Percentiles rank a stretch among this genome's conserved stretches.
Conservation (phyloP, 148 eudicot genomes). For the Drosera capensis region DNA sequence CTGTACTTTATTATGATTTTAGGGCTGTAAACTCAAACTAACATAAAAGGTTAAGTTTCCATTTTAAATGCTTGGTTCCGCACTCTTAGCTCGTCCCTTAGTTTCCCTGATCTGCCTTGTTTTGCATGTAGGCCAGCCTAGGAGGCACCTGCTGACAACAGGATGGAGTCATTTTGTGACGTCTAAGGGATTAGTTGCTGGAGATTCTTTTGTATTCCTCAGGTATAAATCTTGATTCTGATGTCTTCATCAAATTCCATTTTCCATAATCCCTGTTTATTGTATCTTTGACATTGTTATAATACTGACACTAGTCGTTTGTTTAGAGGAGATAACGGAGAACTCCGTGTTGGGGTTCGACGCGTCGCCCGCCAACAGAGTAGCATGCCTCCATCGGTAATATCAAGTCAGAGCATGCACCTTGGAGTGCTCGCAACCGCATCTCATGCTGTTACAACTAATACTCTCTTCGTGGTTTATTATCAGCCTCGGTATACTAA, state of each 20-base stretch:
- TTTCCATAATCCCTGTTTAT: background rate
- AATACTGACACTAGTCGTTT: background rate
- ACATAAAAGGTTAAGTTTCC: no score
- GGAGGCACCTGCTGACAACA: conserved; percentile 92
- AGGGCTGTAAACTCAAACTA: no score
- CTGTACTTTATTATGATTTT: no score
- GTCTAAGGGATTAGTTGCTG: conserved; percentile 89
- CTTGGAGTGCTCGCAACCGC: conserved; percentile 98
- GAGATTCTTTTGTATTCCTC: conserved; percentile 84
- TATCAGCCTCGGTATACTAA: conserved; percentile 74
- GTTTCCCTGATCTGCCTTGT: background rate
- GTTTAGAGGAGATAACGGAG: conserved; percentile 59
- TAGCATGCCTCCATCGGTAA: conserved; percentile 82
- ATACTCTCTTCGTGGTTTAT: conserved; percentile 63
- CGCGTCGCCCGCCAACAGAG: conserved; percentile 61
- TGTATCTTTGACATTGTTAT: background rate
- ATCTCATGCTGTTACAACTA: conserved; percentile 63
- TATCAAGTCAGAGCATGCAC: conserved; percentile 96
- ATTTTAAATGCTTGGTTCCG: no score
- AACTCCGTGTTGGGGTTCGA: conserved; percentile 78
- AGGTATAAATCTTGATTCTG: conserved; percentile 27
- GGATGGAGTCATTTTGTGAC: conserved; percentile 99
- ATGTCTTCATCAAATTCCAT: background rate
- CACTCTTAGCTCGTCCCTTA: no score
- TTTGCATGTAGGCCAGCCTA: conserved; percentile 56